Conservation (phyloP, 805 yeast species). For the Candida sithepensis region DNA sequence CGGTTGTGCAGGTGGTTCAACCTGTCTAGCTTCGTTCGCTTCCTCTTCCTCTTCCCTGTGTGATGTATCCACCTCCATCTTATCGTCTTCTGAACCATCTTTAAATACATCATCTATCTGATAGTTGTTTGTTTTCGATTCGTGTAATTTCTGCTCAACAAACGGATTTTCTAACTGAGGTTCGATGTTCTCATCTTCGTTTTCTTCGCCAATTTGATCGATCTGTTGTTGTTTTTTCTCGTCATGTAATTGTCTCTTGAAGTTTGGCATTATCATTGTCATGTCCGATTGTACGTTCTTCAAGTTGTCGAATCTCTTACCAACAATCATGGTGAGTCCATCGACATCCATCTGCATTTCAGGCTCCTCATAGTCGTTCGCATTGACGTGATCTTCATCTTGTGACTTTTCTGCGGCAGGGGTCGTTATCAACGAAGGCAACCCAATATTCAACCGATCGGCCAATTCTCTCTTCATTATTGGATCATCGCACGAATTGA, state of each 20-base stretch:
- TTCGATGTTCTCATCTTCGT: not conserved
- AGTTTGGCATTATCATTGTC: conserved; percentile 36
- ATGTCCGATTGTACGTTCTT: conserved; percentile 28
- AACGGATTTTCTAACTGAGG: conserved; percentile 12
- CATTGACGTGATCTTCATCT: conserved; percentile 2
- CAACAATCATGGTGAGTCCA: conserved; percentile 21
- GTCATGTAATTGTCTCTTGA: conserved; percentile 6
- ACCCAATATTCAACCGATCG: not conserved
- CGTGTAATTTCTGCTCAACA: conserved; percentile 8
- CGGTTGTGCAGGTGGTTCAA: not conserved
- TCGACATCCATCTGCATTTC: conserved; percentile 14
- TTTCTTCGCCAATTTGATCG: conserved; percentile 6
- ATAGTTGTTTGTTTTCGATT: conserved; percentile 5
- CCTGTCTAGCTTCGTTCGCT: not conserved
- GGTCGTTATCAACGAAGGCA: not conserved
- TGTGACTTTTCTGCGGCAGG: not conserved
- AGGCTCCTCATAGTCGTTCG: conserved; percentile 3
- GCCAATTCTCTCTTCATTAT: conserved; percentile 11
- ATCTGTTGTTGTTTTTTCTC: not conserved
- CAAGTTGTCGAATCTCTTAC: conserved; percentile 6
- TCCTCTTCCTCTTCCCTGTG: not conserved
- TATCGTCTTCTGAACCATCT: conserved; percentile 8
- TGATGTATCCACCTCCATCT: conserved; percentile 14
- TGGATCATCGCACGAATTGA: conserved; percentile 10
- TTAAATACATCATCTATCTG: conserved; percentile 13